Percentiles rank a stretch among this genome's conserved stretches.
Evolutionary conservation across 805 yeast species (phyloP).

Genomic region (Isabelozyma gotoi): DNA sequence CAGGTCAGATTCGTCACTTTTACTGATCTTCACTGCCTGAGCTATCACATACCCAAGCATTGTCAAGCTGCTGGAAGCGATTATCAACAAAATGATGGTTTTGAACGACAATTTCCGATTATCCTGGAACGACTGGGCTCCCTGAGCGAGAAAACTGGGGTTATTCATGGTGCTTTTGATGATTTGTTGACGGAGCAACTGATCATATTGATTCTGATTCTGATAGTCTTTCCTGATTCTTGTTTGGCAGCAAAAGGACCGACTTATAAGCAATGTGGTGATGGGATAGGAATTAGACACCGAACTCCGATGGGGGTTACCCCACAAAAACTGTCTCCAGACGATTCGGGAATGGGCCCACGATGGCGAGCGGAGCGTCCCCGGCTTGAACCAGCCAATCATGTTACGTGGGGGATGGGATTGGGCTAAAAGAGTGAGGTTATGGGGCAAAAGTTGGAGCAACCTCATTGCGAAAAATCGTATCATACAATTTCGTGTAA

Average conservation of each 20-base stretch:
- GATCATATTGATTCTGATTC: constrained; percentile 14
- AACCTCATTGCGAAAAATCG: neutral
- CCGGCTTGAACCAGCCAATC: neutral
- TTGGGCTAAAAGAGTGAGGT: neutral
- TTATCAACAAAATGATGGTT: constrained; percentile 18
- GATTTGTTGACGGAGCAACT: constrained; percentile 7
- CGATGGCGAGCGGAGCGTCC: neutral
- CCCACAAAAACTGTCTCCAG: too few relatives aligned
- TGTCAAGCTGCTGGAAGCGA: constrained; percentile 20
- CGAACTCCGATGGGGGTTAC: too few relatives aligned
- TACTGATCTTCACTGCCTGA: constrained; percentile 12
- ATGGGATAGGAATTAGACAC: too few relatives aligned
- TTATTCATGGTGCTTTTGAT: constrained; percentile 9
- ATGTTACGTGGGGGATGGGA: neutral
- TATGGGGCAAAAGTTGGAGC: neutral
- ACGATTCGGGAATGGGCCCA: neutral
- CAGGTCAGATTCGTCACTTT: constrained; percentile 8
- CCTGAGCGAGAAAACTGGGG: constrained; percentile 7
- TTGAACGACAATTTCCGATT: constrained; percentile 14
- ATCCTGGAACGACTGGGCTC: neutral
- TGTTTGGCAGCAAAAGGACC: too few relatives aligned
- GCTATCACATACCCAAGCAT: constrained; percentile 21
- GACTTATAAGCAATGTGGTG: too few relatives aligned
- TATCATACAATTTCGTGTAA: too few relatives aligned
- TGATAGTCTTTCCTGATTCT: neutral